Evolutionary conservation across 176 grass and related monocot species (phyloP), one percentile per base, ranked within the genome.

Genomic region (Hordeum marinum): DNA sequence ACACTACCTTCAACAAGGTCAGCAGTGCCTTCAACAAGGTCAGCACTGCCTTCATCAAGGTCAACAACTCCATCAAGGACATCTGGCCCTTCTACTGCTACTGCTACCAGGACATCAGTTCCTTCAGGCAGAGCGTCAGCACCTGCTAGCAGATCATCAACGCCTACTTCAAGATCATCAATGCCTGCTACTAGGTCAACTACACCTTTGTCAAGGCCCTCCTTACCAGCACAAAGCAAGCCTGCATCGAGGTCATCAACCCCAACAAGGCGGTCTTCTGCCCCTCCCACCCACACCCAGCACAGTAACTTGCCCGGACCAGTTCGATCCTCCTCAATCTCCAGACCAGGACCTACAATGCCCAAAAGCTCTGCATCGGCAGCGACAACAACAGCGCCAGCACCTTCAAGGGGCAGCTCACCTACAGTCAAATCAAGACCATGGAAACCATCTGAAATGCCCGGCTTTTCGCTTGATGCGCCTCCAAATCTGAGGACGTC

Each of bases 401-500:
- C 77, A 71, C 81, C 90, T 72, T 85, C 87, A 81, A 79, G 85
- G 76, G 90, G 93, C 60, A 92, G 85, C 74, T 98, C 96, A 60
- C 91, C 93, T n/a, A 95, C 86, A 50, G 88, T 96, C 62, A 95
- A 87, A 85, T 95, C 96, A 72, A 92, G 90, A 77, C 73, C 96
- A 87, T 92, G 91, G 93, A 98, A 94, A 67, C 96, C 96, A 46
- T 90, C 91, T 67, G 91, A 95, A 74, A 94, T 95, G 88, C 93
- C 96, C 13, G 93, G 90, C n/a, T 95, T 95, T 70, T 92, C 87
- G 10, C 93, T 95, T 80, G 90, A 96, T 34, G 93, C 88, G 0
- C 93, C 93, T 20, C 88, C 96, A 84, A 96, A 98, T 88, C 65
- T 91, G 60, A 94, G 90, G 75, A 98, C 96, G 17, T 92, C 93